Evolutionary conservation across 2,329 filamentous ascomycete species (phyloP), one percentile per base, ranked within the genome.

Genomic region (Akanthomyces lecanii): DNA sequence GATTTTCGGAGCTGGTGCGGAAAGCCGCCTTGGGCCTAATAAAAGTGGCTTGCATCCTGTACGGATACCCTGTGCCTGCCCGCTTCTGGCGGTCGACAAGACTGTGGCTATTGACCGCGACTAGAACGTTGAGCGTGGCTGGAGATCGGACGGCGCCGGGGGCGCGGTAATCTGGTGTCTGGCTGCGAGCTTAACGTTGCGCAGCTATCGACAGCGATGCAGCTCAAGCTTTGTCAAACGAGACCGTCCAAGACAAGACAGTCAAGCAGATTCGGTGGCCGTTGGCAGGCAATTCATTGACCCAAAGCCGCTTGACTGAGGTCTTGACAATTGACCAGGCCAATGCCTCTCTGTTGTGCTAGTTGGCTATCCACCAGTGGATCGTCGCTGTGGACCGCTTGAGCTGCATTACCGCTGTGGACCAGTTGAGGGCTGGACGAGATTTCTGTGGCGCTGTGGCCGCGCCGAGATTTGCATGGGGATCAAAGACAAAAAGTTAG

Each of bases 121-220:
- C n/a, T 33, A 25, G 52, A 42, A 28, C 52, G 21, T 11, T 25
- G 52, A 40, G 52, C 36, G 40, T 55, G 52, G 52, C 30, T 51
- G 23, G 7, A 51, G 56, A 59, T 51, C 56, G 56, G 56, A 42
- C 56, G 54, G 56, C n/a, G 56, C 40, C 18, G n/a, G 48, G 48
- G 12, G 8, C 50, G 30, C 40, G 47, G 47, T 40, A 48, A 14
- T 48, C 44, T 58, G 28, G 4, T 30, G 28, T 30, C 28, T 30
- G 42, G 44, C 55, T 48, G 44, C 21, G 12, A 25, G 25, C 30
- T 38, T n/a, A 48, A n/a, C n/a, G 23, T 21, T 10, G 55, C 28
- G 10, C 8, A 48, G n/a, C 11, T 47, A 18, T 57, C 42, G 18
- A 48, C 7, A 14, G 12, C 18, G 40, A 7, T 48, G 40, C 42